A percentile compares a stretch with the other conserved stretches of the same genome.
Evolutionary conservation across 2,329 filamentous ascomycete species (phyloP).

Genomic region (Colletotrichum scovillei): DNA sequence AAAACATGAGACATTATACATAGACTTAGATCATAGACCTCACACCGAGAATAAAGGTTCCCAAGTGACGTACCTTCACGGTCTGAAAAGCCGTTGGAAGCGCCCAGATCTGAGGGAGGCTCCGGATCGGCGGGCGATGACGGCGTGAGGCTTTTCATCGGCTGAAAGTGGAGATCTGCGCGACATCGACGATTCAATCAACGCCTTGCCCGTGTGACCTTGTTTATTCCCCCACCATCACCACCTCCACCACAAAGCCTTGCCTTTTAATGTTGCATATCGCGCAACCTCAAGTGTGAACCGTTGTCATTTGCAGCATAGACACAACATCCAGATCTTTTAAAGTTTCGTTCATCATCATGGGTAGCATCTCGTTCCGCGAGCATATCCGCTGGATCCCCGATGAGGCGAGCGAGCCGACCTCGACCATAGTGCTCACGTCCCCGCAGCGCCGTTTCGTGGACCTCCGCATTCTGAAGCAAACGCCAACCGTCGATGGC

Average conservation of each 20-base stretch:
- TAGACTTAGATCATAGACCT: slow-evolving; percentile 27
- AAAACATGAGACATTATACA: background rate
- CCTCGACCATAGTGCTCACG: slow-evolving; percentile 73
- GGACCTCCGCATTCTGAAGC: slow-evolving; percentile 66
- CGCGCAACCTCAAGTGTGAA: background rate
- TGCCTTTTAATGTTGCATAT: background rate
- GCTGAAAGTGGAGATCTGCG: slow-evolving; percentile 22
- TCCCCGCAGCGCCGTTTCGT: slow-evolving; percentile 68
- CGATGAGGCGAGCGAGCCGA: slow-evolving; percentile 65
- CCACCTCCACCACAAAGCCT: background rate
- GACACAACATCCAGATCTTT: too few relatives aligned
- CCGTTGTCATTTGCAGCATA: background rate
- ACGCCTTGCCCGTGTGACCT: background rate
- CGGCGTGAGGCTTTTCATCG: slow-evolving; percentile 11
- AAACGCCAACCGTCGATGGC: slow-evolving; percentile 34
- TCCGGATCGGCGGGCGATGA: background rate
- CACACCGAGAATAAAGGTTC: background rate
- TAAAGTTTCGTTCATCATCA: slow-evolving; percentile 30
- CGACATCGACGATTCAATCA: background rate
- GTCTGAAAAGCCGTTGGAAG: background rate
- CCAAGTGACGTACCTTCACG: background rate
- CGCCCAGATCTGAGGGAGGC: background rate
- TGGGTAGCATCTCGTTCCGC: slow-evolving; percentile 66
- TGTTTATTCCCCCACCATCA: background rate
- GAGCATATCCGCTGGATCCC: slow-evolving; percentile 70